Evolutionary conservation across 768 basidiomycete genomes (phyloP), one percentile per base, ranked within the genome.

Genomic region (Clavulina sp.): DNA sequence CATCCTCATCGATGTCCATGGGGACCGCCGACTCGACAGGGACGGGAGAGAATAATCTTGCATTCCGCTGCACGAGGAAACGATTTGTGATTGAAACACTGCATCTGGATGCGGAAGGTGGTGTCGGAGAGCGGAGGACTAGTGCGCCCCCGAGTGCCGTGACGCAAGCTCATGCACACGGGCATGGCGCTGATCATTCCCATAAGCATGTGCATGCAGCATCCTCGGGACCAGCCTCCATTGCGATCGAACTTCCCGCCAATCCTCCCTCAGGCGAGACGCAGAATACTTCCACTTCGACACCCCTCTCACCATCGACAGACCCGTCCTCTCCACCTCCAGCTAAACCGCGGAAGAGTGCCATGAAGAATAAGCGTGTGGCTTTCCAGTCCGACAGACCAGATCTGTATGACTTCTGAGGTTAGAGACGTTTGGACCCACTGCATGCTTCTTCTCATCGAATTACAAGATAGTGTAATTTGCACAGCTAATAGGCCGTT

Each of bases 11-110:
- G 32, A 55, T 41, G 49, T 41, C 9, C 34, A 38, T 19, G 19
- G 9, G 9, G 34, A 38, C 9, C 19, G 9, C 9, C 9, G 34
- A 9, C 9, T 67, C 68, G 2, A 68, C 66, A 9, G 73, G 79
- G 0, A 77, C 78, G n/a, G 84, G 91, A 5, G 92, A 96, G 63
- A 97, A 97, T 66, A 96, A 97, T 60, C 72, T 99, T 5, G 89
- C 84, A 9, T 99, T 97, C 73, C 84, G 81, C 62, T 84, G 86
- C 60, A 95, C 81, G 60, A 71, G 92, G 58, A 88, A 84, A 62
- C 70, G 88, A 48, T 71, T 96, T 52, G 68, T 92, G 21, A 76
- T 97, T 58, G 93, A 96, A 68, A 96, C 89, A 24, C 68, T 96
- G 53, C 88, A 93, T 65, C 69, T 93, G 24, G 81, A 84, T 62